Conservation (phyloP, 257 asterid species). For the Solanum verrucosum region DNA sequence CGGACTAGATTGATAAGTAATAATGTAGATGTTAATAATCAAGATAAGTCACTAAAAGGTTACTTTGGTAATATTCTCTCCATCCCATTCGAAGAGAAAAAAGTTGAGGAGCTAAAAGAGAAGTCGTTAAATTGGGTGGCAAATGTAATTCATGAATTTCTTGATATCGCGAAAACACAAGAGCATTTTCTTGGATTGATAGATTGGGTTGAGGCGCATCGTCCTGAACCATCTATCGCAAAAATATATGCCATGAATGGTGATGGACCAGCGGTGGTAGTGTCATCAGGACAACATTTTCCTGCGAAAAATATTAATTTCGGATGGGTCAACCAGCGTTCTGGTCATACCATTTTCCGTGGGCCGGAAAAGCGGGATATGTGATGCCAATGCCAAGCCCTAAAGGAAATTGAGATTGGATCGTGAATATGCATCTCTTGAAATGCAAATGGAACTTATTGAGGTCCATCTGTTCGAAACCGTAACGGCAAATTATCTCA, state of each 20-base stretch:
- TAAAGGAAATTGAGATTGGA: conserved; percentile 65
- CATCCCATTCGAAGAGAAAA: not conserved
- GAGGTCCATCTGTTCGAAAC: conserved; percentile 49
- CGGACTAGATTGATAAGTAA: not conserved
- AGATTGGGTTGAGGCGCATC: conserved; percentile 7
- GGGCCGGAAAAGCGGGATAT: conserved; percentile 36
- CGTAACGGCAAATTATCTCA: conserved; percentile 25
- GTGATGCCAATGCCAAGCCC: conserved; percentile 7
- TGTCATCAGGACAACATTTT: conserved; percentile 34
- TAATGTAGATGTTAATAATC: not conserved
- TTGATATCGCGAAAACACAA: not conserved
- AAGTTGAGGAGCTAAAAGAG: not conserved
- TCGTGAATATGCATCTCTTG: conserved; percentile 52
- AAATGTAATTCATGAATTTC: not conserved
- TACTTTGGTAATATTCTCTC: conserved; percentile 6
- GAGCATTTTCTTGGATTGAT: conserved; percentile 6
- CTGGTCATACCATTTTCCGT: conserved; percentile 54
- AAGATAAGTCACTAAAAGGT: not conserved
- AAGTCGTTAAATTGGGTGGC: not conserved
- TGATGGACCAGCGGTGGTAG: conserved; percentile 52
- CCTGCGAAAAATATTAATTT: not conserved
- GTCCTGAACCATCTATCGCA: conserved; percentile 3
- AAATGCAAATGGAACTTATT: conserved; percentile 40
- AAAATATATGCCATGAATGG: conserved; percentile 26
- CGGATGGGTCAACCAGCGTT: conserved; percentile 11